Evolutionary conservation across 1,284 basidiomycete genomes (phyloP).

Genomic region (Pseudozyma tsukubaensis): DNA sequence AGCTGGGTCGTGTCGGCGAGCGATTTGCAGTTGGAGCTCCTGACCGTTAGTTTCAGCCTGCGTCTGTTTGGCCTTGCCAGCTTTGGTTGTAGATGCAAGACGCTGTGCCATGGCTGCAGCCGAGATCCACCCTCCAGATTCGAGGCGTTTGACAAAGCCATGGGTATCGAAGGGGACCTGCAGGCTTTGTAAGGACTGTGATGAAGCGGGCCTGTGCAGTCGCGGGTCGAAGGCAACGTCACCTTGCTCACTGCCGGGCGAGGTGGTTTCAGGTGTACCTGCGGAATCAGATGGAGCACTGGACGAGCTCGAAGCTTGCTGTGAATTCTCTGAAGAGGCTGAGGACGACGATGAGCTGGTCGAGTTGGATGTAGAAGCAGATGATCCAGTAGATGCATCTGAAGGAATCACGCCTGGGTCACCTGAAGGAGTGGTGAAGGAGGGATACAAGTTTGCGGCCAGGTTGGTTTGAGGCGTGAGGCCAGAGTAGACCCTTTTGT

Average conservation of each 20-base stretch:
- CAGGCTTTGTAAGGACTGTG: slow-evolving; percentile 38
- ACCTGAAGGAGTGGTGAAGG: slow-evolving; percentile 30
- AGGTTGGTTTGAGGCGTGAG: slow-evolving; percentile 31
- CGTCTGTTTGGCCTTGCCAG: slow-evolving; percentile 23
- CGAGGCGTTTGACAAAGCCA: slow-evolving; percentile 58
- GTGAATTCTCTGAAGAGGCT: slow-evolving; percentile 12
- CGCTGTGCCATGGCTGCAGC: slow-evolving; percentile 19
- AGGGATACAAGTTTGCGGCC: slow-evolving; percentile 36
- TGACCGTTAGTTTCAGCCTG: slow-evolving; percentile 17
- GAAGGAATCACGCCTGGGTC: slow-evolving; percentile 25
- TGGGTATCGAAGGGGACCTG: slow-evolving; percentile 65
- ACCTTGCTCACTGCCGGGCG: not conserved
- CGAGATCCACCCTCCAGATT: slow-evolving; percentile 58
- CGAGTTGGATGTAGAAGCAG: slow-evolving; percentile 7
- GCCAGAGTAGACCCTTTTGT: slow-evolving; percentile 42
- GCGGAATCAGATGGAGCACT: slow-evolving; percentile 16
- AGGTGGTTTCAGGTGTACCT: slow-evolving; percentile 7
- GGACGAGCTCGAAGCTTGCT: slow-evolving; percentile 12
- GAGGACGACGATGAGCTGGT: not conserved
- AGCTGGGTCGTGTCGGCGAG: slow-evolving; percentile 62
- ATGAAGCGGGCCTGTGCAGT: slow-evolving; percentile 25
- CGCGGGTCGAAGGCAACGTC: slow-evolving; percentile 33
- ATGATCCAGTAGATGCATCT: not conserved
- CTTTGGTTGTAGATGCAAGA: slow-evolving; percentile 10
- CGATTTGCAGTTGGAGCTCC: slow-evolving; percentile 27